Percentiles rank a stretch among this genome's conserved stretches.
These are phyloP conservation scores for Pythium pyrilobum DNA, from an alignment of 352 stramenopile species.

Conservation along the genomic window DNA sequence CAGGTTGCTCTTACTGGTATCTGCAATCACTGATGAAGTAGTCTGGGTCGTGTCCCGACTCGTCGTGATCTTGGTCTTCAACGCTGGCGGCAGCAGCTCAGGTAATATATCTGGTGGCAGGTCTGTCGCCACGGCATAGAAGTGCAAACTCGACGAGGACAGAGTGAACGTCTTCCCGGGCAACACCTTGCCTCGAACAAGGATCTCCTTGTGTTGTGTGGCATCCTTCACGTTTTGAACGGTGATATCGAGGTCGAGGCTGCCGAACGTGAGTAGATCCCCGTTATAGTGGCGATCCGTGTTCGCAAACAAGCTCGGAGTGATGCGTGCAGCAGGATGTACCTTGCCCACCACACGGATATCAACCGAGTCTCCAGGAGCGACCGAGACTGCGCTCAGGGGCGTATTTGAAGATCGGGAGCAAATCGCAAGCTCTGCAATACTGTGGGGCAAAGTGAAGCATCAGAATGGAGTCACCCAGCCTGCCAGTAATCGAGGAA, in stretches of 20 bases:
- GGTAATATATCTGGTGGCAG: conserved; percentile 41
- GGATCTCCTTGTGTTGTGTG: conserved; percentile 58
- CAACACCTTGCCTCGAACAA: conserved; percentile 67
- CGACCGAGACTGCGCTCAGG: conserved; percentile 53
- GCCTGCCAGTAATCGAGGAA: not conserved
- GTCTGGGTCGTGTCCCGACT: conserved; percentile 12
- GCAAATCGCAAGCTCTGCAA: conserved; percentile 68
- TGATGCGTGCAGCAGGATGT: conserved; percentile 51
- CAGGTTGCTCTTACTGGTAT: conserved; percentile 24
- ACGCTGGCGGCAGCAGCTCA: conserved; percentile 33
- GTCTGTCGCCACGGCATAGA: conserved; percentile 64
- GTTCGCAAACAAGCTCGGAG: conserved; percentile 34
- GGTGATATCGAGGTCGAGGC: conserved; percentile 59
- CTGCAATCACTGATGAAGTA: not conserved
- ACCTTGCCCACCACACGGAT: conserved; percentile 80
- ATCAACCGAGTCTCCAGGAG: conserved; percentile 77
- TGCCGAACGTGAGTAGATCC: conserved; percentile 59
- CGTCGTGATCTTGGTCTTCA: conserved; percentile 32
- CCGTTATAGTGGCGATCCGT: conserved; percentile 27
- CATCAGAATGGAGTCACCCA: no score
- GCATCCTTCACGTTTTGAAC: conserved; percentile 60
- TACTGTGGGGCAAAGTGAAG: conserved; percentile 22
- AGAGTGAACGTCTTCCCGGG: conserved; percentile 79
- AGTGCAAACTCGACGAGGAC: conserved; percentile 75
- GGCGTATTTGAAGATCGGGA: conserved; percentile 80